Percentiles rank a stretch among this genome's conserved stretches.
phyloP scores from a whole-genome alignment of 371 early-diverging fungal genomes.

The Mortierella polycephala region DNA sequence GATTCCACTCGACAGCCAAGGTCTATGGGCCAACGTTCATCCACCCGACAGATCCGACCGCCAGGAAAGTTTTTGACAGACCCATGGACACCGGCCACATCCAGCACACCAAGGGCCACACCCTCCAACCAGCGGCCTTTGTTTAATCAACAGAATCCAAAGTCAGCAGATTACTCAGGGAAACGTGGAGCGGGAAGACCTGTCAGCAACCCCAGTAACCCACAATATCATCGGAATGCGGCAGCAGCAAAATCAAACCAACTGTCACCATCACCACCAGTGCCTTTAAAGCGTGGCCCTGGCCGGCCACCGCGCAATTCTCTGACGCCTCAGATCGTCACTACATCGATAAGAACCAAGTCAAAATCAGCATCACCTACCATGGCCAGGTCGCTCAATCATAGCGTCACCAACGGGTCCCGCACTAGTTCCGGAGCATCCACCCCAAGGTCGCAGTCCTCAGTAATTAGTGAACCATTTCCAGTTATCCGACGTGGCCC shows the following conservation, averaged over 20 bases:
- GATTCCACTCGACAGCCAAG: conserved; percentile 1
- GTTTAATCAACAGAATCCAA: conserved; percentile 13
- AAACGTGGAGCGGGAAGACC: conserved; percentile 39
- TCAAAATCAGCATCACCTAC: conserved; percentile 46
- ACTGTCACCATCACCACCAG: conserved; percentile 11
- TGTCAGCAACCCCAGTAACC: conserved; percentile 8
- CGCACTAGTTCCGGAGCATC: conserved; percentile 11
- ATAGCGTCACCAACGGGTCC: conserved; percentile 2
- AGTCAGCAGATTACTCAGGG: not conserved
- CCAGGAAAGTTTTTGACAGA: conserved; percentile 24
- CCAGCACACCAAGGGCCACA: conserved; percentile 17
- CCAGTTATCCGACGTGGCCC: conserved; percentile 20
- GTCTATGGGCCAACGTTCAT: conserved; percentile 26
- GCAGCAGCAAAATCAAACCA: not conserved
- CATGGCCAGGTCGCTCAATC: conserved; percentile 21
- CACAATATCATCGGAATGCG: not conserved
- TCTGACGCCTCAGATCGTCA: conserved; percentile 8
- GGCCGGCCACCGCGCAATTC: conserved; percentile 50
- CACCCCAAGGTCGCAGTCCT: conserved; percentile 18
- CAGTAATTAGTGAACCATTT: conserved; percentile 10
- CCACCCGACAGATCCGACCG: conserved; percentile 28
- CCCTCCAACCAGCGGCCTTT: conserved; percentile 42
- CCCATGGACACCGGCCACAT: not conserved
- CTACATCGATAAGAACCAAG: conserved; percentile 12
- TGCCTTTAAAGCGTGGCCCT: conserved; percentile 46